Evolutionary conservation across 192 early-diverging fungal species (phyloP), one percentile per base, ranked within the genome.

Genomic region (Lunasporangiospora selenospora): DNA sequence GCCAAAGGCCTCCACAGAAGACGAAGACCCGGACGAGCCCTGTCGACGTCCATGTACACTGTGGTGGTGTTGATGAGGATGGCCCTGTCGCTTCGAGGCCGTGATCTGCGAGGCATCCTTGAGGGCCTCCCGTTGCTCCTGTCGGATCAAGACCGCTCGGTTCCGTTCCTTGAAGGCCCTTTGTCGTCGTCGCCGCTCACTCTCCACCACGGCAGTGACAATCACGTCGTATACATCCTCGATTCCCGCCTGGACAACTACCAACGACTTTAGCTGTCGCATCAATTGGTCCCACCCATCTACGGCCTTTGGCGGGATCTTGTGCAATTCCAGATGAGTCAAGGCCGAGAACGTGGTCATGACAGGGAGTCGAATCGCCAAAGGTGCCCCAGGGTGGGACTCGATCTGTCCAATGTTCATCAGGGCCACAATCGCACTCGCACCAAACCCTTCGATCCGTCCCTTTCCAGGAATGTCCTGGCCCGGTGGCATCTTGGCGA

Each of bases 261-360:
- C 75, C 38, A 83, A 47, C 5, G 65, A 79, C 30, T 77, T 71
- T 12, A 86, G 46, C 16, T 63, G 61, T 6, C 46, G 40, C 65
- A 76, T 67, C n/a, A 86, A 36, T n/a, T 40, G 27, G 23, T 78
- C 67, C 84, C 84, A 86, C 2, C 77, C 77, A 24, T 77, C 75
- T 24, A 82, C 55, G 16, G 70, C 58, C 11, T 62, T 53, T 4
- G 81, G 79, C 12, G 80, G 79, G 26, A 86, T 57, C 44, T 80
- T 70, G 54, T 75, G 58, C 9, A 86, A 58, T 42, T 86, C 85
- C 15, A 86, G 36, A 69, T 79, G 77, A 7, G 75, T 62, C 31
- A 86, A 46, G 31, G 59, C 49, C 39, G 77, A 73, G 52, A 86
- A 84, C 0, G 75, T 58, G 0, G 57, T 39, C 4, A 75, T 54